Evolutionary conservation across 495 filamentous ascomycete species (phyloP).

Genomic region (Hypomontagnella monticulosa): DNA sequence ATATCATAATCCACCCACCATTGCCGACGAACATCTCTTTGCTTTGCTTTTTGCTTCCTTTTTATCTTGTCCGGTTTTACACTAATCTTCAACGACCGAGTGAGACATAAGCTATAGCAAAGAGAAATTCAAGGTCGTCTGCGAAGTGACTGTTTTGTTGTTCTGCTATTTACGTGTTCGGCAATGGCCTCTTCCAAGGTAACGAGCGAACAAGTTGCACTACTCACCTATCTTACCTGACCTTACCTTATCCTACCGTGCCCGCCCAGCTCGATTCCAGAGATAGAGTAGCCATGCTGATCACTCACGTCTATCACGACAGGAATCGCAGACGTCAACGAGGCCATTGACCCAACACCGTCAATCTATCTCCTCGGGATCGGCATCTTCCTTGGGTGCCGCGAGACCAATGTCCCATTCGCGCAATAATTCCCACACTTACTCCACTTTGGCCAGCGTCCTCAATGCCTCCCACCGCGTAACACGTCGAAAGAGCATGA

Average conservation of each 20-base stretch:
- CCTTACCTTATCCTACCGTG: conserved; percentile 33
- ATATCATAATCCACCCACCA: conserved; percentile 40
- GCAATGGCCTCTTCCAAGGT: conserved; percentile 66
- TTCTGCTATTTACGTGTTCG: conserved; percentile 45
- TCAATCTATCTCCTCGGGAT: conserved; percentile 56
- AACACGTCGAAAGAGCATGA: conserved; percentile 93
- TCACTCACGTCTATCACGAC: conserved; percentile 42
- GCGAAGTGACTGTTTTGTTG: conserved; percentile 44
- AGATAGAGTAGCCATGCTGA: conserved; percentile 49
- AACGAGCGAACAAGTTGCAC: conserved; percentile 33
- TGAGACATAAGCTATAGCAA: conserved; percentile 32
- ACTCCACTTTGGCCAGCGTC: conserved; percentile 72
- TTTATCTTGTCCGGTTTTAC: conserved; percentile 36
- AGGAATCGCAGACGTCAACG: conserved; percentile 61
- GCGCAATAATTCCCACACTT: conserved; percentile 83
- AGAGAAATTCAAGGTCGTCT: conserved; percentile 14
- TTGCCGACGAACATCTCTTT: conserved; percentile 41
- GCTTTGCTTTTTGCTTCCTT: conserved; percentile 46
- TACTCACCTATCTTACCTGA: conserved; percentile 21
- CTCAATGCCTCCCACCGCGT: conserved; percentile 85
- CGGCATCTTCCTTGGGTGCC: conserved; percentile 50
- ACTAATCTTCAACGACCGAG: conserved; percentile 37
- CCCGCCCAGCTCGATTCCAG: conserved; percentile 43
- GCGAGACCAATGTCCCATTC: conserved; percentile 64
- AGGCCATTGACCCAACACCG: conserved; percentile 61